phyloP scores from a whole-genome alignment of 2,329 filamentous ascomycete genomes.

The Lachnellula subtilissima region DNA sequence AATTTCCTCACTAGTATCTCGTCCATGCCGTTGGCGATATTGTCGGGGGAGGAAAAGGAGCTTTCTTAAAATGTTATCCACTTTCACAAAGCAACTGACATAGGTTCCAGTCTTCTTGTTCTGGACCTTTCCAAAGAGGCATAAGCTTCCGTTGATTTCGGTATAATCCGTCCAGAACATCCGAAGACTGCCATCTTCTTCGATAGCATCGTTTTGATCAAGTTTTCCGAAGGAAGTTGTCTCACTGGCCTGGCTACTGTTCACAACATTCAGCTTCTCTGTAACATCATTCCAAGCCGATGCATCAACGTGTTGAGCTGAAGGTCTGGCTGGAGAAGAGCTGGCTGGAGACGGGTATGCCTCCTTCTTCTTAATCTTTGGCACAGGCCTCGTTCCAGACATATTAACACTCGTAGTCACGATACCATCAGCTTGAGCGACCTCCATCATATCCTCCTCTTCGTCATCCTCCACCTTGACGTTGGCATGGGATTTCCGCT shows the following conservation, averaged over 20 bases:
- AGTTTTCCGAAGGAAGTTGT: constrained; percentile 70
- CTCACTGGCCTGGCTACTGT: constrained; percentile 64
- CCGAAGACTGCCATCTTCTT: constrained; percentile 83
- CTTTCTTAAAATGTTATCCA: constrained; percentile 91
- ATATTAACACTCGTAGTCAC: constrained; percentile 75
- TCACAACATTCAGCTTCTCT: constrained; percentile 78
- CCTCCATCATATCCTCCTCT: constrained; percentile 80
- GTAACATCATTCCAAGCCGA: constrained; percentile 86
- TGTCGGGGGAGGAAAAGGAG: constrained; percentile 88
- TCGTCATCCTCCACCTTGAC: constrained; percentile 62
- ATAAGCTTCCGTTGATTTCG: constrained; percentile 85
- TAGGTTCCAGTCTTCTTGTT: constrained; percentile 76
- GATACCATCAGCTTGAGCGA: constrained; percentile 69
- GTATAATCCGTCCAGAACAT: constrained; percentile 98
- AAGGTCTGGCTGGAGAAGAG: constrained; percentile 67
- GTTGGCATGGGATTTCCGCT: constrained; percentile 59
- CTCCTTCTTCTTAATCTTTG: constrained; percentile 61
- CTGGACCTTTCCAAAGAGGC: constrained; percentile 91
- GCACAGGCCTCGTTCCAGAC: constrained; percentile 70
- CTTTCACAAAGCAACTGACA: constrained; percentile 90
- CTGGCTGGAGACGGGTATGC: constrained; percentile 65
- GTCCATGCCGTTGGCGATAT: constrained; percentile 55
- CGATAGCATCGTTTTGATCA: constrained; percentile 77
- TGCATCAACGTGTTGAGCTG: constrained; percentile 63
- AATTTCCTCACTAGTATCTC: constrained; percentile 70